A percentile compares a stretch with the other conserved stretches of the same genome.
phyloP scores from a whole-genome alignment of 306 rosid species.

The Lathyrus sativus region DNA sequence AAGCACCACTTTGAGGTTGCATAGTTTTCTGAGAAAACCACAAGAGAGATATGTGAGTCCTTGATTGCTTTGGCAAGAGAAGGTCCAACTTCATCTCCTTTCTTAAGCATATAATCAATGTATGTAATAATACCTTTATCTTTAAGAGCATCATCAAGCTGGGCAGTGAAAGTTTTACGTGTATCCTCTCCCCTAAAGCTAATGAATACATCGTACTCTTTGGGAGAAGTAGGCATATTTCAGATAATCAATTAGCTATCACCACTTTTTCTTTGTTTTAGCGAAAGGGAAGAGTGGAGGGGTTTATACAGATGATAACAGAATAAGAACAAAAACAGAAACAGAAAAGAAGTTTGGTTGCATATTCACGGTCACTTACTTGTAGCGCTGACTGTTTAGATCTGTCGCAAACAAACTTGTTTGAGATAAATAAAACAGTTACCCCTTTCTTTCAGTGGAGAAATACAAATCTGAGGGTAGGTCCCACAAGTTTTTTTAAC shows the following conservation, averaged over 20 bases:
- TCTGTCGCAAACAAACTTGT: no score
- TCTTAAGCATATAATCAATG: slow-evolving; percentile 1
- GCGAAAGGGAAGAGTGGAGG: no score
- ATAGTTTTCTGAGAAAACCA: slow-evolving; percentile 28
- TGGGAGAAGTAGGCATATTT: neutral
- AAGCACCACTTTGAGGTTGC: slow-evolving; percentile 36
- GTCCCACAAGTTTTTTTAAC: no score
- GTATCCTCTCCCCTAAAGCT: slow-evolving; percentile 44
- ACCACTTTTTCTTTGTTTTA: no score
- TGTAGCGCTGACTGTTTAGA: no score
- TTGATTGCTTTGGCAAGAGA: slow-evolving; percentile 8
- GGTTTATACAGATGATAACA: no score
- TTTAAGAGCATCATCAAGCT: neutral
- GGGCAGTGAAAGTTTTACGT: neutral
- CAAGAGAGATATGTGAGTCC: neutral
- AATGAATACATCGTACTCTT: slow-evolving; percentile 32
- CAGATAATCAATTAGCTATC: neutral
- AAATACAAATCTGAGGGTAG: no score
- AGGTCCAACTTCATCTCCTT: slow-evolving; percentile 18
- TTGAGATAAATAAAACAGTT: no score
- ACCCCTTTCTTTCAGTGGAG: no score
- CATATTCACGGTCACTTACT: no score
- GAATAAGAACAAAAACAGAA: no score
- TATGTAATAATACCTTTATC: neutral
- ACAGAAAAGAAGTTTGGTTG: no score